Evolutionary conservation across 73 alveolate species (phyloP).

Genomic region (Stentor roeselii): DNA sequence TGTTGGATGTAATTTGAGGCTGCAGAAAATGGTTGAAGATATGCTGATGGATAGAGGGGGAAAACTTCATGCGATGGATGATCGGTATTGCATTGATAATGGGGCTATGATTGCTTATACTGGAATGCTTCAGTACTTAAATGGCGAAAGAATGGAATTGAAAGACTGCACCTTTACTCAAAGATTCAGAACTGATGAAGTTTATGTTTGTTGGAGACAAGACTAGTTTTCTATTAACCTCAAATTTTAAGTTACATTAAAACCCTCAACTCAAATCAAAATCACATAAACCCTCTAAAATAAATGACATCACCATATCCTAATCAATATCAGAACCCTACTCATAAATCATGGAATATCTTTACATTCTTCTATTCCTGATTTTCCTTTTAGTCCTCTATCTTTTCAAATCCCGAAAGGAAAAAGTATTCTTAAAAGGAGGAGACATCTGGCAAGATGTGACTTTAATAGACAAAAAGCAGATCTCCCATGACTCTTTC

Average conservation of each 20-base stretch:
- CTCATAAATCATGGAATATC: no score
- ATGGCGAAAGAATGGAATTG: slow-evolving; percentile 68
- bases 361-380: no score
- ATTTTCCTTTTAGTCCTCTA: not conserved
- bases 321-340: no score
- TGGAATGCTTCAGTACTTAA: slow-evolving; percentile 86
- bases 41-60: slow-evolving; percentile 98
- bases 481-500: slow-evolving; percentile 37
- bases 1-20: slow-evolving; percentile 96
- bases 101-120: slow-evolving; percentile 99
- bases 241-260: no score
- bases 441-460: not conserved
- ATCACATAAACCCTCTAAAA: no score
- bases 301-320: no score
- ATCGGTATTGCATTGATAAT: slow-evolving; percentile 97
- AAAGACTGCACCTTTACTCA: slow-evolving; percentile 90
- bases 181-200: slow-evolving; percentile 99
- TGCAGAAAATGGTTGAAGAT: slow-evolving; percentile 91
- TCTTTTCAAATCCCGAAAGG: not conserved
- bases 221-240: no score
- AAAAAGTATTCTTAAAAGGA: not conserved
- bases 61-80: slow-evolving; percentile 97
- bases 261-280: no score
- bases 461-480: not conserved
- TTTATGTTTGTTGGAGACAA: slow-evolving; percentile 90